phyloP scores from a whole-genome alignment of 2,329 filamentous ascomycete species.

The Colletotrichum somersetense region DNA sequence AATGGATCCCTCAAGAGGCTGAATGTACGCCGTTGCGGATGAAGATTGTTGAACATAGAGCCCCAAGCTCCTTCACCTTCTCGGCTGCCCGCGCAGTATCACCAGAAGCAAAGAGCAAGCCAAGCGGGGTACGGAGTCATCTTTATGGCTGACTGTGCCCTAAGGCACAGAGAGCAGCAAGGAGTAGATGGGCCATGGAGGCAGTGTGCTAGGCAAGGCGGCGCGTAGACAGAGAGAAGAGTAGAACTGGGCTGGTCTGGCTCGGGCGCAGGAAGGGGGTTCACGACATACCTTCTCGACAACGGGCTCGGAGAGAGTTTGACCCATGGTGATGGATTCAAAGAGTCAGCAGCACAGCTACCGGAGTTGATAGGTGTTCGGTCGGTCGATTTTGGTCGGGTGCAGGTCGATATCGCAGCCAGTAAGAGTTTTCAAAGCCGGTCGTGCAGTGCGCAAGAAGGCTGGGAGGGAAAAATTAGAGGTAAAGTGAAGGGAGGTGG shows the following conservation, averaged over 20 bases:
- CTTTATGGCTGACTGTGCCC: not conserved
- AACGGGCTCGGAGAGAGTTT: conserved; percentile 98
- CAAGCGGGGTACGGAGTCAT: conserved; percentile 17
- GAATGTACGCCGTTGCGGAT: conserved; percentile 34
- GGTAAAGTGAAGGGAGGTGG: conserved; percentile 30
- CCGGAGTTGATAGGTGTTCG: conserved; percentile 37
- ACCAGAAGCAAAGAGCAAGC: conserved; percentile 1
- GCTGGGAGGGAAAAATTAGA: conserved; percentile 19
- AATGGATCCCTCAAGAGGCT: not conserved
- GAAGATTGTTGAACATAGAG: not conserved
- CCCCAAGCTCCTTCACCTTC: conserved; percentile 15
- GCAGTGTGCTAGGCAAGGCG: not conserved
- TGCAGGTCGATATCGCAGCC: conserved; percentile 14
- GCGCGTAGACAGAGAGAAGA: conserved; percentile 6
- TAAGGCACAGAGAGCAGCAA: not conserved
- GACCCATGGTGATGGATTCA: conserved; percentile 79
- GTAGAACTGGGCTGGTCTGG: not conserved
- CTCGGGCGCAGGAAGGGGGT: conserved; percentile 8
- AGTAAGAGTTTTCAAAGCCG: conserved; percentile 26
- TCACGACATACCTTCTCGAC: conserved; percentile 89
- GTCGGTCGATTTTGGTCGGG: conserved; percentile 31
- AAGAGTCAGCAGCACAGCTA: conserved; percentile 49
- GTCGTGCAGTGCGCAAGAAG: conserved; percentile 39
- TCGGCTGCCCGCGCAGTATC: conserved; percentile 30
- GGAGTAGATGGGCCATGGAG: conserved; percentile 2